Evolutionary conservation across 176 grass and related monocot genomes (phyloP), one percentile per base, ranked within the genome.

Genomic region (Cenchrus americanus): DNA sequence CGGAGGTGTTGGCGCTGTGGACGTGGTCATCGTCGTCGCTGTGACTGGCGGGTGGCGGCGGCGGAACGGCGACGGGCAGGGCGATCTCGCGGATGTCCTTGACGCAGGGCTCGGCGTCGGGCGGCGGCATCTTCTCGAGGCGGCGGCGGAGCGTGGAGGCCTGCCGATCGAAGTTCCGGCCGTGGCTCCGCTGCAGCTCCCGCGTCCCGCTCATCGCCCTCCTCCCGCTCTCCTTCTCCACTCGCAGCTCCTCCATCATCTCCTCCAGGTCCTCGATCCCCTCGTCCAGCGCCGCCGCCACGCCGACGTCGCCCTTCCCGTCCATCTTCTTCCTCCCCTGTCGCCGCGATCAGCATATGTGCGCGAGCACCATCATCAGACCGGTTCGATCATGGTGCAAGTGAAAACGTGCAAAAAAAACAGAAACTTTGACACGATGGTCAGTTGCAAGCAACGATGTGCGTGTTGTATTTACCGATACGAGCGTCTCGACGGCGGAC

Each of bases 261-360:
- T 89, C 94, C 88, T 92, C 86, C 52, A 94, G 82, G 80, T 94
- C 90, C 76, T 84, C 82, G 69, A 97, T 94, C 79, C 89, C 84
- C 62, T 87, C 88, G 37, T 94, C 88, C 89, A 94, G 73, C 44
- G 66, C 85, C 30, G 75, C 79, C 59, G 34, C 90, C 27, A 88
- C 85, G 52, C 77, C 37, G 6, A 64, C 75, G 61, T 75, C 79
- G 10, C 77, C 87, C 18, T 67, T 81, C 21, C 82, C 77, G 21
- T 97, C 88, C 2, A 97, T 80, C 88, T 97, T 94, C 81, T 89
- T 94, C 92, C 88, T 92, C 83, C 88, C 90, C 95, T 97, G 69
- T 66, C 40, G 19, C 78, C 18, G 30, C 48, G 64, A 9, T 77
- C 61, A 10, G 34, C 34, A 37, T 37, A 37, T 37, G 2, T 37